phyloP scores from a whole-genome alignment of 2,329 filamentous ascomycete species.

The Fusarium oxysporum region DNA sequence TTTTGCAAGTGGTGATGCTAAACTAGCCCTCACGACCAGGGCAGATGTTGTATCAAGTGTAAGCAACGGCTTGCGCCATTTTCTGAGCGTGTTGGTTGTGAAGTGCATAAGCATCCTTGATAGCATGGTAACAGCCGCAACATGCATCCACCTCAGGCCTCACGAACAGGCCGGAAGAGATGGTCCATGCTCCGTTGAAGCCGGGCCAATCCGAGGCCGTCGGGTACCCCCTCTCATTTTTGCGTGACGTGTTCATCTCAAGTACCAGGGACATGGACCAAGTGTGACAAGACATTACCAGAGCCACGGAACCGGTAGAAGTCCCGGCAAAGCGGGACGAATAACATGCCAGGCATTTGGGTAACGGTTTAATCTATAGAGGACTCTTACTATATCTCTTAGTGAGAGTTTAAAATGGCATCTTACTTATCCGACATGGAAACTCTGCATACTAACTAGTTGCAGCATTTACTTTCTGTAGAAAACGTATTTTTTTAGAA shows the following conservation, averaged over 20 bases:
- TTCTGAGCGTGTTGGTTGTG: neutral
- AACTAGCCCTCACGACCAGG: rapidly evolving
- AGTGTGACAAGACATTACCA: conserved; percentile 1
- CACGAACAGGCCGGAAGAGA: neutral
- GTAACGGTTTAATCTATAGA: neutral
- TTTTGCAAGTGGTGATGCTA: neutral
- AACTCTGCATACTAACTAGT: neutral
- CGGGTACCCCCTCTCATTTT: neutral
- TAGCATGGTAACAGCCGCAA: neutral
- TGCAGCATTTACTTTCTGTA: neutral
- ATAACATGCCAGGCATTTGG: neutral
- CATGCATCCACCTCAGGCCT: neutral
- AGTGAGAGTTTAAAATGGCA: neutral
- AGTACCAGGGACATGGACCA: neutral
- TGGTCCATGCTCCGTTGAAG: neutral
- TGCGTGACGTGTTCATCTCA: neutral
- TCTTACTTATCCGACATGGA: neutral
- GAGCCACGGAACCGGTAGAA: neutral
- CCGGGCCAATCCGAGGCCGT: neutral
- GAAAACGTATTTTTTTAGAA: neutral
- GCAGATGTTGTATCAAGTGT: rapidly evolving
- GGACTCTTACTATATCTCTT: neutral
- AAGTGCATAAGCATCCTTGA: neutral
- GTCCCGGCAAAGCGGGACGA: neutral
- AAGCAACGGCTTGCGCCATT: neutral